A percentile compares a stretch with the other conserved stretches of the same genome.
Conservation (phyloP, 148 eudicot genomes). For the Rhododendron ovatum region DNA sequence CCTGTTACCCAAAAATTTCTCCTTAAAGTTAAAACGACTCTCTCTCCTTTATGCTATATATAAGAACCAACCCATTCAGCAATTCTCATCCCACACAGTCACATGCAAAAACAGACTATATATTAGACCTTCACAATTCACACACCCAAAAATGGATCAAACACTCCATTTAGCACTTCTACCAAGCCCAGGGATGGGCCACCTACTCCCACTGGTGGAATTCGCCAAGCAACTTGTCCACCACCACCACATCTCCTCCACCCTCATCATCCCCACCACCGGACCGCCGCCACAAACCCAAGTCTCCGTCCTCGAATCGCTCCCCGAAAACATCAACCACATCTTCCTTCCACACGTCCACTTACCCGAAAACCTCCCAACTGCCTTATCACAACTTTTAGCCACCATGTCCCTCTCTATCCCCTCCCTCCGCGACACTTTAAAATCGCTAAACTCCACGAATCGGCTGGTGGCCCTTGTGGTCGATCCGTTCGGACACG, state of each 20-base stretch:
- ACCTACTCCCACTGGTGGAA: conserved; percentile 36
- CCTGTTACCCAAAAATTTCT: no score
- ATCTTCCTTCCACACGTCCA: conserved; percentile 8
- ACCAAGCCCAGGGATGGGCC: conserved; percentile 64
- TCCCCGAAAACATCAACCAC: conserved; percentile 23
- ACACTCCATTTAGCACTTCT: conserved; percentile 37
- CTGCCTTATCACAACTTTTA: neutral
- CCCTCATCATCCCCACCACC: conserved; percentile 31
- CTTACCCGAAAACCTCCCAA: neutral
- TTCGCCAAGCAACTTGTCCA: conserved; percentile 32
- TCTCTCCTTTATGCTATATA: no score
- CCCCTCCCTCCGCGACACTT: conserved; percentile 4
- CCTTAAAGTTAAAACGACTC: no score
- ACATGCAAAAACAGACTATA: no score
- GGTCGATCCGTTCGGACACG: conserved; percentile 8
- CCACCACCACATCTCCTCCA: conserved; percentile 20
- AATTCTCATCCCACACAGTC: no score
- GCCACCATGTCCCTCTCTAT: neutral
- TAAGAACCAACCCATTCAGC: no score
- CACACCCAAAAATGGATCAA: neutral
- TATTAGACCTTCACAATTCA: no score
- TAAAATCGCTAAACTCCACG: neutral
- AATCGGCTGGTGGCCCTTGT: conserved; percentile 6
- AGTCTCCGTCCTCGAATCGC: conserved; percentile 19
- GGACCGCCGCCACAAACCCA: conserved; percentile 32